Evolutionary conservation across 192 early-diverging fungal species (phyloP).

Genomic region (Coemansia sp.): DNA sequence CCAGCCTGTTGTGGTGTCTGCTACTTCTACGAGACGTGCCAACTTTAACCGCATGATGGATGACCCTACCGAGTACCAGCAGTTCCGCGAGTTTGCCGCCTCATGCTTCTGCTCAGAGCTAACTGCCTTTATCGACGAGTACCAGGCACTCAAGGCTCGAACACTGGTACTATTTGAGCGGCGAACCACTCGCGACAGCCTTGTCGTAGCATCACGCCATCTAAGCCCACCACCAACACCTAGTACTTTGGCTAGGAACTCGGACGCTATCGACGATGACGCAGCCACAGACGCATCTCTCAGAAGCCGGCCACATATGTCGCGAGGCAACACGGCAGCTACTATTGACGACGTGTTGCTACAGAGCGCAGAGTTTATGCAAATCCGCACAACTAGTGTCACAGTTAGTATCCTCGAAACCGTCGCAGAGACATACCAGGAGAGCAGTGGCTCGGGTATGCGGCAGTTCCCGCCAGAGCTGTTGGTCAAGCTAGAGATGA

Average conservation of each 20-base stretch:
- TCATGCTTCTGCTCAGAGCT: constrained; percentile 53
- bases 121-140: constrained; percentile 42
- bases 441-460: not conserved
- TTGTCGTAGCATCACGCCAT: not conserved
- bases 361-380: not conserved
- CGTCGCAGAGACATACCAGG: not conserved
- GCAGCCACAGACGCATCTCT: not conserved
- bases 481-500: constrained; percentile 15
- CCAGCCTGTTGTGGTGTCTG: not conserved
- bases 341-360: not conserved
- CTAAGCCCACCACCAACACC: not conserved
- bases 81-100: constrained; percentile 33
- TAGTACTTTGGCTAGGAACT: not conserved
- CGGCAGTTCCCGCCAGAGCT: constrained; percentile 25
- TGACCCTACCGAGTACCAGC: constrained; percentile 25
- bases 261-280: not conserved
- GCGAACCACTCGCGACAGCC: not conserved
- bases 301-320: not conserved
- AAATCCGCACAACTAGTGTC: constrained; percentile 9
- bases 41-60: constrained; percentile 39
- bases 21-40: constrained; percentile 18
- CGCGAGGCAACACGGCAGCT: not conserved
- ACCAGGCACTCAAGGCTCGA: constrained; percentile 34
- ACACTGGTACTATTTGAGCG: constrained; percentile 10
- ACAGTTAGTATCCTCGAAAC: constrained; percentile 24